These are phyloP conservation scores for Alternaria longipes DNA, from an alignment of 2,329 filamentous ascomycete genomes.

Conservation along the genomic window DNA sequence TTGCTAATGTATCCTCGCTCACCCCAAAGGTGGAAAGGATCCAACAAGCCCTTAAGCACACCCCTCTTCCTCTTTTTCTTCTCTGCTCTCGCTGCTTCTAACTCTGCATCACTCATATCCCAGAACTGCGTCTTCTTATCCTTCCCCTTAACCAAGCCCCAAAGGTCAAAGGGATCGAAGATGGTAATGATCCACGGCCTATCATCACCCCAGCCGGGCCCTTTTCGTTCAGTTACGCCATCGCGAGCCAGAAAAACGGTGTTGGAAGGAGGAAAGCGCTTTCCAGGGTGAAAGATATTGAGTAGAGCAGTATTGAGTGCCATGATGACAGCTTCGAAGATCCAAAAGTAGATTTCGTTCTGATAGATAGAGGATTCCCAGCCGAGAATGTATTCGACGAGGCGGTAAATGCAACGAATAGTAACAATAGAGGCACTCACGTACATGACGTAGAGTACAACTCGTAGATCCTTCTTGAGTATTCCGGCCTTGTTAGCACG, in stretches of 20 bases:
- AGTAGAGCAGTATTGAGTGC: slow-evolving; percentile 61
- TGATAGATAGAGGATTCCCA: slow-evolving; percentile 50
- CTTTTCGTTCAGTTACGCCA: slow-evolving; percentile 61
- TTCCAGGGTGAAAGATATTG: slow-evolving; percentile 63
- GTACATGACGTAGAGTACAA: slow-evolving; percentile 59
- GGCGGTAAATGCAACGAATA: slow-evolving; percentile 62
- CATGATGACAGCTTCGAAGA: slow-evolving; percentile 64
- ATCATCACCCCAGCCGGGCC: slow-evolving; percentile 60
- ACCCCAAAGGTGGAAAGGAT: slow-evolving; percentile 46
- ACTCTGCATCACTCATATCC: slow-evolving; percentile 48
- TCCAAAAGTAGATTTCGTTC: slow-evolving; percentile 64
- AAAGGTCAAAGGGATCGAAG: slow-evolving; percentile 50
- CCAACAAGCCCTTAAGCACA: slow-evolving; percentile 30
- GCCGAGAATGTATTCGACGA: slow-evolving; percentile 59
- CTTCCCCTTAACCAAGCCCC: slow-evolving; percentile 41
- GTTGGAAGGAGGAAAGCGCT: slow-evolving; percentile 59
- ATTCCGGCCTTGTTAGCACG: slow-evolving; percentile 53
- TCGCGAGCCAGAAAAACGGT: slow-evolving; percentile 62
- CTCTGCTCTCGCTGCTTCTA: slow-evolving; percentile 37
- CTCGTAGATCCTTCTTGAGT: slow-evolving; percentile 55
- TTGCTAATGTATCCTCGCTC: slow-evolving; percentile 40
- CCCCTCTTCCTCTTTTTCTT: slow-evolving; percentile 38
- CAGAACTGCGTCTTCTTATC: slow-evolving; percentile 51
- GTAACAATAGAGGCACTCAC: slow-evolving; percentile 59
- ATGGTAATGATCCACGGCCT: slow-evolving; percentile 55